Percentiles rank a stretch among this genome's conserved stretches.
Evolutionary conservation across 164 flowering plant species (phyloP).

Genomic region (Vitis cinerea): DNA sequence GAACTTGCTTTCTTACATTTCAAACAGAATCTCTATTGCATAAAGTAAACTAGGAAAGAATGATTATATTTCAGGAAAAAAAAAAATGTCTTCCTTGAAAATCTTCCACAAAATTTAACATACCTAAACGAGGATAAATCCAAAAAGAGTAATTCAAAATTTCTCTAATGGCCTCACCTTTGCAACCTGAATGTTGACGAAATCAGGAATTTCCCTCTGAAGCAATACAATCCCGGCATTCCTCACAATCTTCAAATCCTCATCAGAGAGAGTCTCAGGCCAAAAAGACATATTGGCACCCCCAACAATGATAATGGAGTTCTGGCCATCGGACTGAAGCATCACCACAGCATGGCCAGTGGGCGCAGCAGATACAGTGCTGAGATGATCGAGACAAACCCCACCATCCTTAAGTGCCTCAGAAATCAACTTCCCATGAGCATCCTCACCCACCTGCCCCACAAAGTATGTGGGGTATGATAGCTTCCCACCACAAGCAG

Average conservation of each 20-base stretch:
- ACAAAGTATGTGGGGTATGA: conserved; percentile 77
- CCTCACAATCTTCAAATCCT: conserved; percentile 57
- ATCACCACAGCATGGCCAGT: conserved; percentile 99
- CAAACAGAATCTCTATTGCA: background rate
- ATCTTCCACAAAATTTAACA: no score
- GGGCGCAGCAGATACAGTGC: conserved; percentile 47
- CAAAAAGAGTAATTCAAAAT: background rate
- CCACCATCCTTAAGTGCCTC: conserved; percentile 71
- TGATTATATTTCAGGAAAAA: no score
- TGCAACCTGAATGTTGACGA: conserved; percentile 87
- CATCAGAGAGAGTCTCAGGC: conserved; percentile 48
- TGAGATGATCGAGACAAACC: conserved; percentile 53
- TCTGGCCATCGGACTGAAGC: conserved; percentile 84
- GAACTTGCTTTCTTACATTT: background rate
- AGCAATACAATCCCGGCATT: conserved; percentile 85
- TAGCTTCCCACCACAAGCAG: conserved; percentile 75
- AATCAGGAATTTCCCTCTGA: conserved; percentile 95
- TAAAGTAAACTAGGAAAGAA: background rate
- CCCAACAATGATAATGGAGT: conserved; percentile 92
- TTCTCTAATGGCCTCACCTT: conserved; percentile 47
- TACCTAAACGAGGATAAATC: background rate
- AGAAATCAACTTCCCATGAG: conserved; percentile 67
- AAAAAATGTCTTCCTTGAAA: no score
- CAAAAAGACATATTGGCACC: conserved; percentile 86
- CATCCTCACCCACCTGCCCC: conserved; percentile 85